These are phyloP conservation scores for Ceratobasidium sp. DNA, from an alignment of 1,284 basidiomycete species.

Conservation along the genomic window DNA sequence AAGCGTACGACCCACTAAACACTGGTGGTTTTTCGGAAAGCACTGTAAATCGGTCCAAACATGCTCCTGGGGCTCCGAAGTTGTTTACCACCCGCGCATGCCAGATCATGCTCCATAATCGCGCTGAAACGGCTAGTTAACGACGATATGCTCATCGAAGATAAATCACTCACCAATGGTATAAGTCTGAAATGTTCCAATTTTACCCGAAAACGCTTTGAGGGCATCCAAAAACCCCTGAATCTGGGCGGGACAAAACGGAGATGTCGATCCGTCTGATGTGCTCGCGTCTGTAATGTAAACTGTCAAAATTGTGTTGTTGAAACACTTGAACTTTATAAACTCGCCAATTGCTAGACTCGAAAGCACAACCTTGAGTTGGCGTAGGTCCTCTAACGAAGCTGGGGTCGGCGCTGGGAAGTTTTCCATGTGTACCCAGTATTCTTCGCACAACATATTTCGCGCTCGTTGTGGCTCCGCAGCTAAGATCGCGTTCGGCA, in stretches of 20 bases:
- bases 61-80: slow-evolving; percentile 14
- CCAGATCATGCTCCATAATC: slow-evolving; percentile 41
- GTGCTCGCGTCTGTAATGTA: slow-evolving; percentile 8
- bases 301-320: not conserved
- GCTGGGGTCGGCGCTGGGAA: not conserved
- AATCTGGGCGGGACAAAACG: slow-evolving; percentile 16
- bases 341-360: slow-evolving; percentile 29
- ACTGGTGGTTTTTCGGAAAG: not conserved
- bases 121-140: not conserved
- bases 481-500: not conserved
- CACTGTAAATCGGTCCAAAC: slow-evolving; percentile 19
- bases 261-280: slow-evolving; percentile 22
- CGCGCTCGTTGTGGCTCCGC: not conserved
- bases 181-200: slow-evolving; percentile 14
- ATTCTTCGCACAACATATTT: not conserved
- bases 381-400: not conserved
- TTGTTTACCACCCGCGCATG: slow-evolving; percentile 33
- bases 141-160: no score
- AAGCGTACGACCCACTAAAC: not conserved
- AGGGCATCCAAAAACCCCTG: not conserved
- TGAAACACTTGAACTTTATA: not conserved
- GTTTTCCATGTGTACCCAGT: no score
- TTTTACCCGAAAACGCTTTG: not conserved
- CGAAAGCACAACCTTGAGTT: not conserved
- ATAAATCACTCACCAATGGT: not conserved